Conservation (phyloP, 306 rosid genomes). For the Vicia faba region DNA sequence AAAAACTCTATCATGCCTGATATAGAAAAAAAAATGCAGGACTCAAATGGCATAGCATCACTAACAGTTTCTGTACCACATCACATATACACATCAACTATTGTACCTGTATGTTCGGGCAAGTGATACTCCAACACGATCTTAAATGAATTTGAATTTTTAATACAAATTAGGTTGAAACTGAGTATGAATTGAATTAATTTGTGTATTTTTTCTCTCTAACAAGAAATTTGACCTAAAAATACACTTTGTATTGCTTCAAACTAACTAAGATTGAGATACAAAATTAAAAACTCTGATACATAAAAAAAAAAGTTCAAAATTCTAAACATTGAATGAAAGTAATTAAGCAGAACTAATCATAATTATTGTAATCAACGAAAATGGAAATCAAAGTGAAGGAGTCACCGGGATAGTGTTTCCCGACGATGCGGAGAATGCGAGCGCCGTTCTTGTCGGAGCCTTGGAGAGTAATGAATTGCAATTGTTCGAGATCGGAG, state of each 20-base stretch:
- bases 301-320: background rate
- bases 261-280: too few species aligned
- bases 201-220: background rate
- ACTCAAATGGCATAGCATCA: background rate
- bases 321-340: background rate
- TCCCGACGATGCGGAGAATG: conserved; percentile 78
- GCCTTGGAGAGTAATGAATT: conserved; percentile 72
- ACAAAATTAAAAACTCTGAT: background rate
- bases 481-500: conserved; percentile 84
- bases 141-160: too few species aligned
- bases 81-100: too few species aligned
- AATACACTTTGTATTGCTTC: background rate
- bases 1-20: background rate
- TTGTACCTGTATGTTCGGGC: too few species aligned
- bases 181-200: background rate
- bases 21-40: background rate
- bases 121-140: too few species aligned
- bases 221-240: background rate
- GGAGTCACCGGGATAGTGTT: conserved; percentile 73
- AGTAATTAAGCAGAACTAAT: background rate
- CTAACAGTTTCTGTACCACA: background rate
- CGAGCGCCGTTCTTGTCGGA: conserved; percentile 61
- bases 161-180: background rate
- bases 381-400: background rate
- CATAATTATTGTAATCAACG: background rate